These are phyloP conservation scores for Suillus weaverae DNA, from an alignment of 768 basidiomycete species.

Conservation along the genomic window DNA sequence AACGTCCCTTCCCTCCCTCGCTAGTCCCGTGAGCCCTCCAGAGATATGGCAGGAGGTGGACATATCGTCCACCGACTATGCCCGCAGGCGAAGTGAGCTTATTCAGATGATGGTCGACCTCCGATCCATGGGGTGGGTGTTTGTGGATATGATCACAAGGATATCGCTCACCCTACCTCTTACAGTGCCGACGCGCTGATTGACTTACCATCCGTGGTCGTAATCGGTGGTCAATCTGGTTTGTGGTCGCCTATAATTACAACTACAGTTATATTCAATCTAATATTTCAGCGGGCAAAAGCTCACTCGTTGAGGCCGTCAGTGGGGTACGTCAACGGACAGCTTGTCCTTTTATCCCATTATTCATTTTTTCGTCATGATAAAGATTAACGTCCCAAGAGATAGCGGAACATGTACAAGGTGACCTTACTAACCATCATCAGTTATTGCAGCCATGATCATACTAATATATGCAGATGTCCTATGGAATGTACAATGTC, in stretches of 20 bases:
- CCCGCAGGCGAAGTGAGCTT: slow-evolving; percentile 37
- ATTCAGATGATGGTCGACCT: slow-evolving; percentile 41
- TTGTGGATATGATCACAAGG: not conserved
- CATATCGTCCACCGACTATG: slow-evolving; percentile 40
- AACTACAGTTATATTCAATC: not conserved
- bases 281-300: slow-evolving; percentile 49
- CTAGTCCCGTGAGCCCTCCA: not conserved
- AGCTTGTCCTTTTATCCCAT: not conserved
- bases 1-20: not conserved
- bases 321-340: slow-evolving; percentile 43
- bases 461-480: slow-evolving; percentile 36
- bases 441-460: not conserved
- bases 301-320: slow-evolving; percentile 58
- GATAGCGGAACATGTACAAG: slow-evolving; percentile 63
- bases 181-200: slow-evolving; percentile 39
- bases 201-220: slow-evolving; percentile 51
- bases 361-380: not conserved
- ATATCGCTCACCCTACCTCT: slow-evolving; percentile 5
- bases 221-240: slow-evolving; percentile 61
- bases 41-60: slow-evolving; percentile 16
- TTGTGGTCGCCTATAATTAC: slow-evolving; percentile 9
- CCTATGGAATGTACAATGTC: slow-evolving; percentile 56
- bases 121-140: slow-evolving; percentile 40
- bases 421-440: slow-evolving; percentile 26
- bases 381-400: slow-evolving; percentile 58